These are phyloP conservation scores for Plasmodium billcollinsi DNA, from an alignment of 169 alveolate genomes.

Conservation along the genomic window DNA sequence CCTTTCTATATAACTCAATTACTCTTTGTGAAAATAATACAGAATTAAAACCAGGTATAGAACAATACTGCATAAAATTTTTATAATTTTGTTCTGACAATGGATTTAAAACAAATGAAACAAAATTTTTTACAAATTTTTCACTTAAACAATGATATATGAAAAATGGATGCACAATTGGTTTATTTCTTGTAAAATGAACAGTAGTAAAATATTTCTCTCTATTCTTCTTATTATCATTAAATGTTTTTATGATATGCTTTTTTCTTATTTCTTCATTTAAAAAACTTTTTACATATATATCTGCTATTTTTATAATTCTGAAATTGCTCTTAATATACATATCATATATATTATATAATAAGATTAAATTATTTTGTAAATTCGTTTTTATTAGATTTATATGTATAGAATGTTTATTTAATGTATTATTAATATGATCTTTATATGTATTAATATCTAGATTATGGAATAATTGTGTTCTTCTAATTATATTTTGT, in stretches of 20 bases:
- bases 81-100: slow-evolving; percentile 52
- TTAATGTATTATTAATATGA: slow-evolving; percentile 28
- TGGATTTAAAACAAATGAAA: slow-evolving; percentile 60
- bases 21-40: slow-evolving; percentile 45
- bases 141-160: slow-evolving; percentile 59
- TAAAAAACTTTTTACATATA: slow-evolving; percentile 22
- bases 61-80: slow-evolving; percentile 69
- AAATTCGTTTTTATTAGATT: slow-evolving; percentile 40
- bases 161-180: slow-evolving; percentile 75
- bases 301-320: slow-evolving; percentile 38
- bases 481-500: slow-evolving; percentile 41
- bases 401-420: slow-evolving; percentile 46
- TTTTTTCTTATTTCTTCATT: slow-evolving; percentile 25
- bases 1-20: slow-evolving; percentile 36
- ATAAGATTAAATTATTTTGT: slow-evolving; percentile 16
- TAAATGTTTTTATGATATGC: slow-evolving; percentile 28
- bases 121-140: slow-evolving; percentile 46
- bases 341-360: slow-evolving; percentile 38
- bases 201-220: slow-evolving; percentile 53
- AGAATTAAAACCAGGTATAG: slow-evolving; percentile 66
- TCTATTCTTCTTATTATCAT: slow-evolving; percentile 34
- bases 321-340: slow-evolving; percentile 49
- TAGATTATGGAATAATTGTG: slow-evolving; percentile 12
- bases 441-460: slow-evolving; percentile 57
- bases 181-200: slow-evolving; percentile 72